phyloP scores from a whole-genome alignment of 805 yeast species.

The Kuraishia borneana region DNA sequence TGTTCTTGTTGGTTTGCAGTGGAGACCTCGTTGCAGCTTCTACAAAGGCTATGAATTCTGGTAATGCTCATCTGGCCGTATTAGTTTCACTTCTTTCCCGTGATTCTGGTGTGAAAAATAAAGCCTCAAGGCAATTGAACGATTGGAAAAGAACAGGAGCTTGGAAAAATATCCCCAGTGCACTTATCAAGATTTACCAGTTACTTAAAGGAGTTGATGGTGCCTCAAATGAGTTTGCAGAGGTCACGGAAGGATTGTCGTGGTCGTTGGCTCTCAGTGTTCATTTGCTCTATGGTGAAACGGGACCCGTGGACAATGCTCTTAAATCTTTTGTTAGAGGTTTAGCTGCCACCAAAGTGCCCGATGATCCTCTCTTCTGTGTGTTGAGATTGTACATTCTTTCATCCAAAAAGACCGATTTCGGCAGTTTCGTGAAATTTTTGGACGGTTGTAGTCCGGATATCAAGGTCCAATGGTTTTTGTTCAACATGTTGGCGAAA shows the following conservation, averaged over 20 bases:
- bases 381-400: slow-evolving; percentile 18
- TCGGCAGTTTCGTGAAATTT: slow-evolving; percentile 1
- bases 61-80: slow-evolving; percentile 61
- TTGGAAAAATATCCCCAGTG: slow-evolving; percentile 34
- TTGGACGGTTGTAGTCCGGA: slow-evolving; percentile 2
- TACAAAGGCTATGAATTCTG: slow-evolving; percentile 43
- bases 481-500: slow-evolving; percentile 7
- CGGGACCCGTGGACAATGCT: slow-evolving; percentile 21
- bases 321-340: slow-evolving; percentile 11
- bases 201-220: slow-evolving; percentile 45
- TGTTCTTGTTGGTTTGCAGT: slow-evolving; percentile 37
- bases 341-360: neutral
- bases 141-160: slow-evolving; percentile 47
- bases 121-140: slow-evolving; percentile 51
- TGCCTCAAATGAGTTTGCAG: slow-evolving; percentile 14
- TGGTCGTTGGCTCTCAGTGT: slow-evolving; percentile 60
- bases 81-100: slow-evolving; percentile 59
- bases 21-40: slow-evolving; percentile 57
- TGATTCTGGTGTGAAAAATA: slow-evolving; percentile 39
- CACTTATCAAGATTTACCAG: slow-evolving; percentile 49
- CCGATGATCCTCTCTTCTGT: slow-evolving; percentile 12
- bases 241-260: slow-evolving; percentile 34
- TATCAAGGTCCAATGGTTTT: slow-evolving; percentile 6
- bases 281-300: slow-evolving; percentile 51
- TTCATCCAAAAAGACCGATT: slow-evolving; percentile 7